These are phyloP conservation scores for Trichosanthes truncata DNA, from an alignment of 306 rosid genomes.

Conservation along the genomic window DNA sequence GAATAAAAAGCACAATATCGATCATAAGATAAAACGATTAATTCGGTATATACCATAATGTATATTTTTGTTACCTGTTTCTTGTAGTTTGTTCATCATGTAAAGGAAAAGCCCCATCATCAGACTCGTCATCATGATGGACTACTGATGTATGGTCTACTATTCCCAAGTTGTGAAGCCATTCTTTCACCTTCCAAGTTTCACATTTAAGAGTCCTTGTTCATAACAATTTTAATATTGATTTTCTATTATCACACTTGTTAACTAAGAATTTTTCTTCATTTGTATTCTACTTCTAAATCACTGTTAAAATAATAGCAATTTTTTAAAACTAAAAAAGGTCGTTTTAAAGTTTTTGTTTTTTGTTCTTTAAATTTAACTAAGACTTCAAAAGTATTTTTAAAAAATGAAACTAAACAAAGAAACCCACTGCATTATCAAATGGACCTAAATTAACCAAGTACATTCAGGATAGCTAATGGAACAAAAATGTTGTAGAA, in stretches of 20 bases:
- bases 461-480: neutral
- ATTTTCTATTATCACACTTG: neutral
- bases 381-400: neutral
- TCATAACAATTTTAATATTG: neutral
- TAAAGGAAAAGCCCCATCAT: conserved; percentile 61
- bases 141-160: conserved; percentile 62
- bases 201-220: neutral
- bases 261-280: neutral
- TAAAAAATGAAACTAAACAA: neutral
- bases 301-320: neutral
- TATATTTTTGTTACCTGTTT: conserved; percentile 38
- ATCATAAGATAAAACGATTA: neutral
- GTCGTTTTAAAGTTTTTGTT: neutral
- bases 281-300: neutral
- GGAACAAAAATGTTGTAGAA: neutral
- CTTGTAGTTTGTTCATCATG: conserved; percentile 50
- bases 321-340: neutral
- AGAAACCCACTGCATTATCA: neutral
- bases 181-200: conserved; percentile 62
- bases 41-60: neutral
- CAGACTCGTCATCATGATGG: conserved; percentile 81
- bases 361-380: neutral
- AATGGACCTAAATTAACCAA: neutral
- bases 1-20: neutral
- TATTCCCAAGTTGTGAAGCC: conserved; percentile 84